Percentiles rank a stretch among this genome's conserved stretches.
Evolutionary conservation across 139 green algal species (phyloP).

Genomic region (Coelastrella sp.): DNA sequence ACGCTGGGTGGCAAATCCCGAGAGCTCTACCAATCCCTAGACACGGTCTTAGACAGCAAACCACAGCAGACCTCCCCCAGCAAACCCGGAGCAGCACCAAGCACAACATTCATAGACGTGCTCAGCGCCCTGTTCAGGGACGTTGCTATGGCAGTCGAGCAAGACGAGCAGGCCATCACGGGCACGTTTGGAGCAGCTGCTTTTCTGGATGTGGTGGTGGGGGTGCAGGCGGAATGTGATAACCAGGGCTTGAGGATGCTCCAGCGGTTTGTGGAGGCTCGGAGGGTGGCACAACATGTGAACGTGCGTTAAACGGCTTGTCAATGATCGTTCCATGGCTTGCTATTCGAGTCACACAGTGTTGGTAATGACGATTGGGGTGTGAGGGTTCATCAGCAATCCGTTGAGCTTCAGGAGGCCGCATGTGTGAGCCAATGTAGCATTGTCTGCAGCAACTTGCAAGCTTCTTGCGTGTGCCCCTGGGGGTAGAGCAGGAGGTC

Average conservation of each 20-base stretch:
- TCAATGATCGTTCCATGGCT: too few species aligned
- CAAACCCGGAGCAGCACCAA: background rate
- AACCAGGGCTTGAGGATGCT: slow-evolving; percentile 72
- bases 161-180: slow-evolving; percentile 79
- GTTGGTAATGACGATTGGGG: too few species aligned
- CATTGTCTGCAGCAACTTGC: too few species aligned
- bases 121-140: slow-evolving; percentile 89
- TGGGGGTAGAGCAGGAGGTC: too few species aligned
- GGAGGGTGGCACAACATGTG: slow-evolving; percentile 71
- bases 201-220: slow-evolving; percentile 69
- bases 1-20: slow-evolving; percentile 56
- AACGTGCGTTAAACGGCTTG: background rate
- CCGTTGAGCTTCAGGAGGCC: too few species aligned
- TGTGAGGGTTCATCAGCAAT: too few species aligned
- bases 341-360: too few species aligned
- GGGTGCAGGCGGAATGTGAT: slow-evolving; percentile 86
- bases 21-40: slow-evolving; percentile 58
- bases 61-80: background rate
- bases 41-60: slow-evolving; percentile 35
- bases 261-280: slow-evolving; percentile 82
- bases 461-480: too few species aligned
- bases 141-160: slow-evolving; percentile 80
- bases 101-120: slow-evolving; percentile 74
- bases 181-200: slow-evolving; percentile 81
- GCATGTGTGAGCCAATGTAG: too few species aligned